Evolutionary conservation across 176 grass and related monocot species (phyloP).

Genomic region (Guadua angustifolia): DNA sequence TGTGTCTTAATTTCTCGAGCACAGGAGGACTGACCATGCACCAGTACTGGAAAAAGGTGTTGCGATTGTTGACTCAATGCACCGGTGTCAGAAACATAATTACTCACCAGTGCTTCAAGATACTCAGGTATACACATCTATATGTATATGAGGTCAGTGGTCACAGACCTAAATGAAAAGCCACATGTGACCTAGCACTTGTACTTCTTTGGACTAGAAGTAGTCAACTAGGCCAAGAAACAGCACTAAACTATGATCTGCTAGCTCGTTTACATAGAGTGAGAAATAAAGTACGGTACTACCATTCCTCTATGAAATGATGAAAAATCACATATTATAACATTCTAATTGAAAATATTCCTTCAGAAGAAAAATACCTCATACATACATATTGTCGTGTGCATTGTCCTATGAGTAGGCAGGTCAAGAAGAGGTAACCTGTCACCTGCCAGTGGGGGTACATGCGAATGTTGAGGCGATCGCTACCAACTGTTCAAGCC

Average conservation of each 20-base stretch:
- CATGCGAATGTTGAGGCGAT: conserved; percentile 24
- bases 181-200: neutral
- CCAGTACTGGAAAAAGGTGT: conserved; percentile 30
- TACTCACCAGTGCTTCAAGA: conserved; percentile 40
- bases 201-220: neutral
- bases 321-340: neutral
- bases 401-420: conserved; percentile 31
- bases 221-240: neutral
- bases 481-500: conserved; percentile 40
- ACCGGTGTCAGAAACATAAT: conserved; percentile 42
- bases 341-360: neutral
- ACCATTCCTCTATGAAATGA: neutral
- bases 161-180: conserved; percentile 38
- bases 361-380: neutral
- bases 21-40: conserved; percentile 47
- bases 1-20: conserved; percentile 39
- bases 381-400: neutral
- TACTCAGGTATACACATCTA: conserved; percentile 47
- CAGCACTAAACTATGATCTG: neutral
- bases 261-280: neutral
- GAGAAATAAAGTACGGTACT: neutral
- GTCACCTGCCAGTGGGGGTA: conserved; percentile 34
- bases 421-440: conserved; percentile 27
- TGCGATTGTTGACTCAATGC: conserved; percentile 44
- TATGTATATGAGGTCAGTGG: conserved; percentile 32